Evolutionary conservation across 768 basidiomycete species (phyloP).

Genomic region (Leccinum uliginosum): DNA sequence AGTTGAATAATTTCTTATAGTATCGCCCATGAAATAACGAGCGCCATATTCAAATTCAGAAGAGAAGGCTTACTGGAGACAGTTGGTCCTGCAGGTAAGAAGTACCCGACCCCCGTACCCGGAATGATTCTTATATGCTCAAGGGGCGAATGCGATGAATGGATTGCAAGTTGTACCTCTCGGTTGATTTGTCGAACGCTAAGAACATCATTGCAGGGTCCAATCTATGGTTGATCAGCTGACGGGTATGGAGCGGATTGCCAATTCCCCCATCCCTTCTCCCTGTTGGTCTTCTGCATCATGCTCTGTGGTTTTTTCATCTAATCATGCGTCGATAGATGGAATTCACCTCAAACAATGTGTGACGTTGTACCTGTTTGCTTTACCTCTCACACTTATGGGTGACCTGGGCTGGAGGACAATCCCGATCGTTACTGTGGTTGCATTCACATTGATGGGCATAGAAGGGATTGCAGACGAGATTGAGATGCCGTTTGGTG

Average conservation of each 20-base stretch:
- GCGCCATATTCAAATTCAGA: slow-evolving; percentile 67
- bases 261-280: slow-evolving; percentile 79
- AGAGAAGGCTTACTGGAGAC: slow-evolving; percentile 81
- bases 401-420: slow-evolving; percentile 80
- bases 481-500: slow-evolving; percentile 94
- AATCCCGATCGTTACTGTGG: slow-evolving; percentile 80
- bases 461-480: slow-evolving; percentile 95
- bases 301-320: not conserved
- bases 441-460: slow-evolving; percentile 90
- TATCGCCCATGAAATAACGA: slow-evolving; percentile 77
- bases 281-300: slow-evolving; percentile 47
- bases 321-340: slow-evolving; percentile 41
- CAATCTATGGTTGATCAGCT: slow-evolving; percentile 84
- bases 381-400: slow-evolving; percentile 83
- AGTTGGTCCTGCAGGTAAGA: slow-evolving; percentile 80
- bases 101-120: not conserved
- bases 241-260: slow-evolving; percentile 84
- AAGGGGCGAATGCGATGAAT: slow-evolving; percentile 76
- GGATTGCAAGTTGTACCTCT: slow-evolving; percentile 43
- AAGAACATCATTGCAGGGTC: slow-evolving; percentile 43
- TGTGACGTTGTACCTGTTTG: slow-evolving; percentile 88
- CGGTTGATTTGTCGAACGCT: not conserved
- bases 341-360: slow-evolving; percentile 94
- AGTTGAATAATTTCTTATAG: slow-evolving; percentile 32
- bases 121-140: not conserved